Percentiles rank a stretch among this genome's conserved stretches.
These are phyloP conservation scores for Fusarium miscanthi DNA, from an alignment of 2,329 filamentous ascomycete genomes.

Conservation along the genomic window DNA sequence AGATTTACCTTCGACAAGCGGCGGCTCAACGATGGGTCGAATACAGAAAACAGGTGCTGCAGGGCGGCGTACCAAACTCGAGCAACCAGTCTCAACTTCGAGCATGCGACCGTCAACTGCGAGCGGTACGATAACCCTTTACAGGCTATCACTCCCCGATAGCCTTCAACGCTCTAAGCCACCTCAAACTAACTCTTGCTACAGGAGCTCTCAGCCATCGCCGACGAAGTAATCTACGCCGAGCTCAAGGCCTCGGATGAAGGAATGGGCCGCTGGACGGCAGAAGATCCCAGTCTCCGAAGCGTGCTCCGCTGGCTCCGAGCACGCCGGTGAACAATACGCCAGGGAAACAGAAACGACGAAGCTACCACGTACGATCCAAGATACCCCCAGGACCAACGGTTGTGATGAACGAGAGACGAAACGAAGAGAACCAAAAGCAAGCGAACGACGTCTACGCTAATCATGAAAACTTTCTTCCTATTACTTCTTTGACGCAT, in stretches of 20 bases:
- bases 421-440: conserved; percentile 21
- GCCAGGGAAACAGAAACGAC: conserved; percentile 17
- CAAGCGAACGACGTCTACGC: conserved; percentile 21
- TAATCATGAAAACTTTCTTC: conserved; percentile 26
- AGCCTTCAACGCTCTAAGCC: not conserved
- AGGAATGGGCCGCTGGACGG: conserved; percentile 69
- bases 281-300: conserved; percentile 69
- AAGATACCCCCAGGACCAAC: conserved; percentile 23
- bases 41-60: conserved; percentile 64
- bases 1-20: conserved; percentile 71
- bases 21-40: conserved; percentile 71
- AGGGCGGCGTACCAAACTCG: conserved; percentile 61
- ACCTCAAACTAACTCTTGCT: not conserved
- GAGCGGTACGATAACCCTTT: conserved; percentile 59
- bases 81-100: conserved; percentile 61
- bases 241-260: conserved; percentile 66
- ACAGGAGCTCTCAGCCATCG: conserved; percentile 66
- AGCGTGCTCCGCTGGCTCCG: conserved; percentile 70
- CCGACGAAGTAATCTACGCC: conserved; percentile 68
- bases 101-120: conserved; percentile 67
- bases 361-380: conserved; percentile 24
- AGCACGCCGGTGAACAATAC: conserved; percentile 42
- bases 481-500: conserved; percentile 30
- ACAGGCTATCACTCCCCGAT: not conserved
- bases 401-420: conserved; percentile 30